Conservation (phyloP, 2,329 filamentous ascomycete species). For the Xylariaceae sp. region DNA sequence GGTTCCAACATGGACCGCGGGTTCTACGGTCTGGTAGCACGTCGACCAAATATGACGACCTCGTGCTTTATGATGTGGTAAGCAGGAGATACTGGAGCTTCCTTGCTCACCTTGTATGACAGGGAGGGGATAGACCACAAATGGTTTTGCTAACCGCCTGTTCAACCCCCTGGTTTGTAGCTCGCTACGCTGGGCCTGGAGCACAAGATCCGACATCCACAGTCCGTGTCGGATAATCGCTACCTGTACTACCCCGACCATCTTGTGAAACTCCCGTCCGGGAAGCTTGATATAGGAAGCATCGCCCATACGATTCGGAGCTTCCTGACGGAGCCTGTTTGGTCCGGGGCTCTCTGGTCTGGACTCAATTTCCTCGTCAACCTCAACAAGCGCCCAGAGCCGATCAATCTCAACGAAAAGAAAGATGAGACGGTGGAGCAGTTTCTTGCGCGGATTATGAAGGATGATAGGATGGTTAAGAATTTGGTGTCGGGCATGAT, state of each 20-base stretch:
- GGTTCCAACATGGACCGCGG: slow-evolving; percentile 81
- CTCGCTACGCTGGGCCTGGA: slow-evolving; percentile 52
- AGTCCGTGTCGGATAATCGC: slow-evolving; percentile 51
- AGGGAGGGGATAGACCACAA: neutral
- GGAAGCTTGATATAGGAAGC: slow-evolving; percentile 7
- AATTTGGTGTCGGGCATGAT: slow-evolving; percentile 70
- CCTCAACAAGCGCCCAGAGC: slow-evolving; percentile 1
- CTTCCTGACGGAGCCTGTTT: slow-evolving; percentile 27
- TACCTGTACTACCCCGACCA: slow-evolving; percentile 88
- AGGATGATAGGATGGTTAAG: slow-evolving; percentile 52
- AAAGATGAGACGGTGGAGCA: slow-evolving; percentile 67
- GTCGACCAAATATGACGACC: slow-evolving; percentile 49
- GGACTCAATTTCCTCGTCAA: slow-evolving; percentile 4
- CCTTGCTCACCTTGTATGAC: neutral
- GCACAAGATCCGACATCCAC: slow-evolving; percentile 49
- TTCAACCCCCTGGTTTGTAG: slow-evolving; percentile 35
- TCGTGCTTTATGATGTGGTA: slow-evolving; percentile 68
- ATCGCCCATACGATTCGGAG: slow-evolving; percentile 11
- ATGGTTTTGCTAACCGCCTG: slow-evolving; percentile 4
- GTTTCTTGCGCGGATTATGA: slow-evolving; percentile 54
- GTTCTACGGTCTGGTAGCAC: slow-evolving; percentile 55
- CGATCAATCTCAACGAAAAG: slow-evolving; percentile 24
- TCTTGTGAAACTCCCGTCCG: slow-evolving; percentile 49
- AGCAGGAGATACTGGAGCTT: slow-evolving; percentile 23
- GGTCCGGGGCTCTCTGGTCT: slow-evolving; percentile 19